A percentile compares a stretch with the other conserved stretches of the same genome.
phyloP scores from a whole-genome alignment of 176 grass and related monocot genomes.

The Oryza longistaminata region DNA sequence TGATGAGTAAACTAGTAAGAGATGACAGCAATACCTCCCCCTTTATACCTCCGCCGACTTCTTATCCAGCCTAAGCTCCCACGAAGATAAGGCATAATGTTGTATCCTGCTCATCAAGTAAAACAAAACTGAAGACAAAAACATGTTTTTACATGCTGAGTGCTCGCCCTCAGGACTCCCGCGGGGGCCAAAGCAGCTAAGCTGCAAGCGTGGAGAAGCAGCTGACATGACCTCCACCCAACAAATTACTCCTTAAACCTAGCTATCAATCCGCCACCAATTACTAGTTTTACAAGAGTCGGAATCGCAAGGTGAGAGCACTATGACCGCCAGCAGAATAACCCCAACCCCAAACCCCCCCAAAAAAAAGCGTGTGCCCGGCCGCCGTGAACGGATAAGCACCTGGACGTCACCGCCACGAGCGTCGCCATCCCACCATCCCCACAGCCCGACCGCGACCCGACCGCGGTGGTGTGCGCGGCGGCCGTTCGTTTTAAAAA shows the following conservation, averaged over 20 bases:
- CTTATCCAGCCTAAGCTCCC: neutral
- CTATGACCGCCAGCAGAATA: no score
- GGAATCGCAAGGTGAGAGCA: no score
- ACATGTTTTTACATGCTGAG: neutral
- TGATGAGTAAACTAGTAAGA: no score
- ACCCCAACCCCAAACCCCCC: no score
- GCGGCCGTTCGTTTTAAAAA: no score
- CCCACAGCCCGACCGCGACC: no score
- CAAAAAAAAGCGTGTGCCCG: neutral
- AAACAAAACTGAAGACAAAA: neutral
- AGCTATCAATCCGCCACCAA: no score
- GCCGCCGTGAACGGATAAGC: neutral
- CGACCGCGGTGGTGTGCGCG: no score
- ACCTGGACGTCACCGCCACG: neutral
- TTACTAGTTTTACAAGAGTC: no score
- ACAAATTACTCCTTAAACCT: neutral
- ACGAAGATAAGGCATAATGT: neutral
- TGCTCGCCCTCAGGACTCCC: neutral
- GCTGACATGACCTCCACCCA: neutral
- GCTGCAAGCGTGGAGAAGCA: neutral
- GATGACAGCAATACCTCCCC: neutral
- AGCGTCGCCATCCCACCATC: neutral
- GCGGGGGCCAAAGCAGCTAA: neutral
- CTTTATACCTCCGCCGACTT: neutral
- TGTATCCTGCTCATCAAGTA: no score